Percentiles rank a stretch among this genome's conserved stretches.
Evolutionary conservation across 2,329 filamentous ascomycete genomes (phyloP).

Genomic region (Colletotrichum coccodes): DNA sequence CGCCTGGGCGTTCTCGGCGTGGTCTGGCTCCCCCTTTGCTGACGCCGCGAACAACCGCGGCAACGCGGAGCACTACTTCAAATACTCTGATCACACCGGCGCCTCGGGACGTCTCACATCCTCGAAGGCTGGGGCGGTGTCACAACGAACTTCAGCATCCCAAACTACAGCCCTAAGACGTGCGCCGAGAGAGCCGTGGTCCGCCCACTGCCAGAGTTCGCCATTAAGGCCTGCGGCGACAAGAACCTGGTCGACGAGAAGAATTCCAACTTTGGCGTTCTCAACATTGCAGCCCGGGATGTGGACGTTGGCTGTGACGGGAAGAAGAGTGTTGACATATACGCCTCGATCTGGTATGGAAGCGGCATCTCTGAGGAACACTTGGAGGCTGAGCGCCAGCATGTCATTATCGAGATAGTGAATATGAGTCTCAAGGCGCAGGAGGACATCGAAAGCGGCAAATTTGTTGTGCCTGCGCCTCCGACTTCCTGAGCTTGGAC

Average conservation of each 20-base stretch:
- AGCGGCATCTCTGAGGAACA: slow-evolving; percentile 36
- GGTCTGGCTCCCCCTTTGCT: slow-evolving; percentile 38
- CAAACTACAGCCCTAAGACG: slow-evolving; percentile 40
- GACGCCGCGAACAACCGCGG: slow-evolving; percentile 40
- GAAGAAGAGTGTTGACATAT: slow-evolving; percentile 32
- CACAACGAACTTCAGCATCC: slow-evolving; percentile 48
- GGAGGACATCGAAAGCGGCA: slow-evolving; percentile 31
- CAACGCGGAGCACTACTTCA: slow-evolving; percentile 43
- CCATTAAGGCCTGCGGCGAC: slow-evolving; percentile 38
- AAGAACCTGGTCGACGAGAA: slow-evolving; percentile 34
- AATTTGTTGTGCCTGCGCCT: neutral
- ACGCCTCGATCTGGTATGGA: slow-evolving; percentile 37
- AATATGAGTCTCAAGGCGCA: slow-evolving; percentile 34
- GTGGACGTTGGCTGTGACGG: slow-evolving; percentile 20
- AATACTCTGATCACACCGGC: slow-evolving; percentile 34
- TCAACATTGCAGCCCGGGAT: slow-evolving; percentile 37
- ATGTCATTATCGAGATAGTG: slow-evolving; percentile 38
- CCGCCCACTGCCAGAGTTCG: slow-evolving; percentile 36
- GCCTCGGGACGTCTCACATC: slow-evolving; percentile 35
- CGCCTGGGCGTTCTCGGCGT: slow-evolving; percentile 35
- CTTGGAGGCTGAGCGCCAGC: slow-evolving; percentile 37
- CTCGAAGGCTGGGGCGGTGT: slow-evolving; percentile 45
- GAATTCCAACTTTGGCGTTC: slow-evolving; percentile 36
- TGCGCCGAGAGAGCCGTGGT: slow-evolving; percentile 44
- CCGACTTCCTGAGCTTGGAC: neutral